Percentiles rank a stretch among this genome's conserved stretches.
Conservation (phyloP, 2,329 filamentous ascomycete genomes). For the Byssoonygena ceratinophila region DNA sequence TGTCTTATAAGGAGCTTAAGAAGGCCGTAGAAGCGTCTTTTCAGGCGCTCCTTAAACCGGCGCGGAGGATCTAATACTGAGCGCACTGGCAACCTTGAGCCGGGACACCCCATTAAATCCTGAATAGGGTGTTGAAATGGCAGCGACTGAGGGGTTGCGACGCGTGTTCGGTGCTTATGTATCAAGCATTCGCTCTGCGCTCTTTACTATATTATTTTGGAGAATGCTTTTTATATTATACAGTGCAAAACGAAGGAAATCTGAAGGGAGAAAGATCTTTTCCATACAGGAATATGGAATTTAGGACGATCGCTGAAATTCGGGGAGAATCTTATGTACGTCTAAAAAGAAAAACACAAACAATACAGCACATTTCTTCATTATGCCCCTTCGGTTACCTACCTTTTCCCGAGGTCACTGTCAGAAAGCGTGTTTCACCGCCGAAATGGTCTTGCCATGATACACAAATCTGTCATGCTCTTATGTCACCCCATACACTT, state of each 20-base stretch:
- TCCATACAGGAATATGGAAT: not conserved
- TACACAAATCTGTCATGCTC: too few relatives aligned
- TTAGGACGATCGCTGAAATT: not conserved
- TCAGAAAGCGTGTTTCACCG: too few relatives aligned
- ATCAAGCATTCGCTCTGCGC: not conserved
- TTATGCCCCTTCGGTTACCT: not conserved
- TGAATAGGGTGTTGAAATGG: not conserved
- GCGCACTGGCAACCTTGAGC: too few relatives aligned
- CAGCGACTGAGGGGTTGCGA: not conserved
- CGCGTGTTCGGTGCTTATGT: not conserved
- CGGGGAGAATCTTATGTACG: not conserved
- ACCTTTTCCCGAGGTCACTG: too few relatives aligned
- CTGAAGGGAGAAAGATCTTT: not conserved
- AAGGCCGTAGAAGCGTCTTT: slow-evolving; percentile 52
- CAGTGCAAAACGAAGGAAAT: not conserved
- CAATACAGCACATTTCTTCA: not conserved
- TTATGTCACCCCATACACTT: too few relatives aligned
- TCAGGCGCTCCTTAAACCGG: slow-evolving; percentile 44
- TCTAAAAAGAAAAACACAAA: slow-evolving; percentile 1
- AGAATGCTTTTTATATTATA: not conserved
- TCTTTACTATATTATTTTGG: not conserved
- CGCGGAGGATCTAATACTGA: slow-evolving; percentile 18
- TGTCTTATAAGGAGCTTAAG: slow-evolving; percentile 83
- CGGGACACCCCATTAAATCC: too few relatives aligned
- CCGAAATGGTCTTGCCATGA: not conserved